These are phyloP conservation scores for Fusarium torreyae DNA, from an alignment of 2,329 filamentous ascomycete genomes.

Conservation along the genomic window DNA sequence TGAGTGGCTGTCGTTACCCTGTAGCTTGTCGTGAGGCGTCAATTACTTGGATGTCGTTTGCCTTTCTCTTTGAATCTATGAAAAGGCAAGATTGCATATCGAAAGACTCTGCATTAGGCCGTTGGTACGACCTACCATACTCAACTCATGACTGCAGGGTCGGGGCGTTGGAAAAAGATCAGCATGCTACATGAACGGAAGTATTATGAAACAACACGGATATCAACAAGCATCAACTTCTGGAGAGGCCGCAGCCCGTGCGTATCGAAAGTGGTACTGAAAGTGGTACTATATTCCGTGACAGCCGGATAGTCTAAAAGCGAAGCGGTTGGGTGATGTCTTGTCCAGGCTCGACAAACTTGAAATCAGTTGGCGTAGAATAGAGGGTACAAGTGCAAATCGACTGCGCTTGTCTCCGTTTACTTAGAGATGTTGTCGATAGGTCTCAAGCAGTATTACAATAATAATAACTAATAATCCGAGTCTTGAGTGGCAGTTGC, in stretches of 20 bases:
- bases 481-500: not conserved
- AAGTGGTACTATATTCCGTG: no score
- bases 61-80: not conserved
- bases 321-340: no score
- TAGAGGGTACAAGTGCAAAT: no score
- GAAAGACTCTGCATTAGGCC: not conserved
- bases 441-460: constrained; percentile 2
- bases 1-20: constrained; percentile 19
- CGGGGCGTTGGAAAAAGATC: constrained; percentile 15
- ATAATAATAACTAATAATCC: not conserved
- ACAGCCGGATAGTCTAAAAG: no score
- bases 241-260: not conserved
- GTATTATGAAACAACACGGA: not conserved
- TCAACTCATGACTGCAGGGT: constrained; percentile 20
- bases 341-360: not conserved
- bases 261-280: no score
- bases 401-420: no score
- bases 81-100: not conserved
- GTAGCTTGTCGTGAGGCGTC: constrained; percentile 4
- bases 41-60: not conserved
- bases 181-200: not conserved
- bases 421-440: no score
- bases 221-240: not conserved
- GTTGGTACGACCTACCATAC: no score
- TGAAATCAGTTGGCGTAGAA: not conserved